Conservation (phyloP, 2,329 filamentous ascomycete species). For the Epichloe scottii region DNA sequence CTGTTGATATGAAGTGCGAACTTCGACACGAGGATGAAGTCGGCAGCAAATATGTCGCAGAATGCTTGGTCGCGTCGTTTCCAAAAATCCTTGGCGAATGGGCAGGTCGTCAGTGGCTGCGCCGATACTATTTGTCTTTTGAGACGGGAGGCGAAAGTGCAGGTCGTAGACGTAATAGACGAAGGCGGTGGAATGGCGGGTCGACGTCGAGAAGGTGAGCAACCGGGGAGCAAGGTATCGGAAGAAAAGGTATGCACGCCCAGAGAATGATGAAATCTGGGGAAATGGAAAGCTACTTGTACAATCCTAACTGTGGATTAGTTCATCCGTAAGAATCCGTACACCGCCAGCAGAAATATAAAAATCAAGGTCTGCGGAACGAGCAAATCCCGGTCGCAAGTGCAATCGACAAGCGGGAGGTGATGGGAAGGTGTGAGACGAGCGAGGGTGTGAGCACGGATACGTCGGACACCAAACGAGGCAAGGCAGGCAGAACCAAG, state of each 20-base stretch:
- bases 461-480: slow-evolving; percentile 4
- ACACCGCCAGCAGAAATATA: background rate
- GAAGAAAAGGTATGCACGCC: background rate
- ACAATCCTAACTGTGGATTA: background rate
- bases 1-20: background rate
- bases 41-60: background rate
- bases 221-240: background rate
- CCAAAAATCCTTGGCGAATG: background rate
- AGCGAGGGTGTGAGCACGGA: slow-evolving; percentile 1
- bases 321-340: background rate
- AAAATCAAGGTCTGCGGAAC: background rate
- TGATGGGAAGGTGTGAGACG: background rate
- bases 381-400: background rate
- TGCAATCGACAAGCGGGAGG: background rate
- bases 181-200: background rate
- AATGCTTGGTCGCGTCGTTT: background rate
- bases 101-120: background rate
- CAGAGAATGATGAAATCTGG: background rate
- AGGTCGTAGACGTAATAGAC: background rate
- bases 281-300: slow-evolving; percentile 5
- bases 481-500: background rate
- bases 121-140: background rate
- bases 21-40: background rate
- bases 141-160: background rate
- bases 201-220: background rate